These are phyloP conservation scores for Lepiota subincarnata DNA, from an alignment of 768 basidiomycete genomes.

Conservation along the genomic window DNA sequence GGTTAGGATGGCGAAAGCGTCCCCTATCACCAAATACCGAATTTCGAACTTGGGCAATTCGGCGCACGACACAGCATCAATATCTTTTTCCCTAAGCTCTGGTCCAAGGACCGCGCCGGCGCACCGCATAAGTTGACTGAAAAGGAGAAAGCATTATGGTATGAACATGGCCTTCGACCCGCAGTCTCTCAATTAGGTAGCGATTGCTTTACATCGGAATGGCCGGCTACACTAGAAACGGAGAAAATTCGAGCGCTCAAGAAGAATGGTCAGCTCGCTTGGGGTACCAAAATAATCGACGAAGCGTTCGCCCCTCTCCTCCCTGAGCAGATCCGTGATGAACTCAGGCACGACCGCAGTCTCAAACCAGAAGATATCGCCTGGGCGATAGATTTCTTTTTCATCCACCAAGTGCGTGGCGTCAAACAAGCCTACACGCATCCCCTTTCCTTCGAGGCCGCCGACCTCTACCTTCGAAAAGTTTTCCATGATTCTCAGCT, in stretches of 20 bases:
- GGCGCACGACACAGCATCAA: neutral
- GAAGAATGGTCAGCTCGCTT: too few species aligned
- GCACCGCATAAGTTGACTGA: neutral
- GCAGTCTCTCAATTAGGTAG: slow-evolving; percentile 13
- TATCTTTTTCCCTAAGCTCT: slow-evolving; percentile 24
- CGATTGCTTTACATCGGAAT: slow-evolving; percentile 15
- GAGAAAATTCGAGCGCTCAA: slow-evolving; percentile 21
- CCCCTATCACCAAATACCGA: neutral
- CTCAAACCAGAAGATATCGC: too few species aligned
- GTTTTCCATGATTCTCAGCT: too few species aligned
- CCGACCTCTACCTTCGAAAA: too few species aligned
- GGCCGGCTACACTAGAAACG: slow-evolving; percentile 18
- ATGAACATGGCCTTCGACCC: slow-evolving; percentile 22
- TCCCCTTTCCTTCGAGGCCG: too few species aligned
- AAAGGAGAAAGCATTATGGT: slow-evolving; percentile 15
- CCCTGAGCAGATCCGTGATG: slow-evolving; percentile 15
- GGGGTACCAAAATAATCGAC: too few species aligned
- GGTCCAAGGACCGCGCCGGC: slow-evolving; percentile 1
- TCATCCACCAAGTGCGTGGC: too few species aligned
- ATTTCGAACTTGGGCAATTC: neutral
- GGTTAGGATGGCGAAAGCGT: neutral
- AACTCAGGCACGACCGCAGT: too few species aligned
- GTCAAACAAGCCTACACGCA: too few species aligned
- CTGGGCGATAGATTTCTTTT: too few species aligned
- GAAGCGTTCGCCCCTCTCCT: too few species aligned